A percentile compares a stretch with the other conserved stretches of the same genome.
Conservation (phyloP, 805 yeast species). For the Starmera amethionina region DNA sequence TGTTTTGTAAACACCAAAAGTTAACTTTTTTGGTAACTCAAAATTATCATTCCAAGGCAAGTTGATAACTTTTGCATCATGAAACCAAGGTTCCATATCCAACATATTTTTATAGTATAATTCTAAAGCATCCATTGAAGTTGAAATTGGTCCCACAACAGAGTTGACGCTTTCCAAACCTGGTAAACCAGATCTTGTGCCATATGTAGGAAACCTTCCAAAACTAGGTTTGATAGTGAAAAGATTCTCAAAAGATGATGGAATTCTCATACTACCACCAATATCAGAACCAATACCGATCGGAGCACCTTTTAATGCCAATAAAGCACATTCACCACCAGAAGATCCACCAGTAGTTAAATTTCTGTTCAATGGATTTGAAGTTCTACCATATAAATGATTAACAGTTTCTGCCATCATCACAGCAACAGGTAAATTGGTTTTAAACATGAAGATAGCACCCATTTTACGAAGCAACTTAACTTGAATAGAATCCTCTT, state of each 20-base stretch:
- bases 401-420: slow-evolving; percentile 38
- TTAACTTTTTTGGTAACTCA: slow-evolving; percentile 26
- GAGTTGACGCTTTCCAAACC: slow-evolving; percentile 32
- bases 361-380: slow-evolving; percentile 33
- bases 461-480: slow-evolving; percentile 33
- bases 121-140: slow-evolving; percentile 28
- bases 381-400: slow-evolving; percentile 35
- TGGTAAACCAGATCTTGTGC: slow-evolving; percentile 23
- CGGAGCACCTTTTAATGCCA: slow-evolving; percentile 33
- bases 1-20: slow-evolving; percentile 29
- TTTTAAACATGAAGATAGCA: slow-evolving; percentile 45
- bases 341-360: slow-evolving; percentile 44
- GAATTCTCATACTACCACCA: slow-evolving; percentile 44
- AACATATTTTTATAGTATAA: slow-evolving; percentile 21
- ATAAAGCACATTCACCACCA: slow-evolving; percentile 46
- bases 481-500: slow-evolving; percentile 31
- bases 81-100: slow-evolving; percentile 29
- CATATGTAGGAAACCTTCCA: slow-evolving; percentile 31
- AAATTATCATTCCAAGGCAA: slow-evolving; percentile 30
- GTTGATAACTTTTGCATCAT: slow-evolving; percentile 30
- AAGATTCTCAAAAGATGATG: slow-evolving; percentile 32
- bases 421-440: slow-evolving; percentile 43
- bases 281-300: slow-evolving; percentile 48
- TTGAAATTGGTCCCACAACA: slow-evolving; percentile 40
- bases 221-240: slow-evolving; percentile 36